These are phyloP conservation scores for Arthrobotrys sinensis DNA, from an alignment of 2,329 filamentous ascomycete genomes.

Conservation along the genomic window DNA sequence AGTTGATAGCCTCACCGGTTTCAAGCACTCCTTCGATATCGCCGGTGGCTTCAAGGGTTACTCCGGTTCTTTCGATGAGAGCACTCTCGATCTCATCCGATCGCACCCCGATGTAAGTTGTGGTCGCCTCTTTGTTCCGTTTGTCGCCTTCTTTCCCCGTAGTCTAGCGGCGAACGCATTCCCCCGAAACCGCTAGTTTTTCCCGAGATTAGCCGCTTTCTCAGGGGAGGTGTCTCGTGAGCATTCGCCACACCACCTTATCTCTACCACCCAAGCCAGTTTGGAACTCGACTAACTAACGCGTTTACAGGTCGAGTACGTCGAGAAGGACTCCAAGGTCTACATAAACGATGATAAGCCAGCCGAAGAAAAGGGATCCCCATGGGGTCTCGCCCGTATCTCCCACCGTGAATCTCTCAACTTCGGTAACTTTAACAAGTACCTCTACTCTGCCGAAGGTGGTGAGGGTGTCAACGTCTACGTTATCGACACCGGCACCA, in stretches of 20 bases:
- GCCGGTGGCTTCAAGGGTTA: conserved; percentile 88
- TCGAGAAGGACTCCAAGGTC: conserved; percentile 94
- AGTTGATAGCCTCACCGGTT: conserved; percentile 75
- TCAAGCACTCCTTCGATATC: conserved; percentile 98
- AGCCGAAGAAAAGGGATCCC: conserved; percentile 88
- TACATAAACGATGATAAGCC: conserved; percentile 77
- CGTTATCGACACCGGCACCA: conserved; percentile 98
- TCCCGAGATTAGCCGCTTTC: conserved; percentile 28
- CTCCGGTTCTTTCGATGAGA: conserved; percentile 94
- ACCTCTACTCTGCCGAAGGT: conserved; percentile 88
- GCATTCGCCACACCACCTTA: conserved; percentile 22
- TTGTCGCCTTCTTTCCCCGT: conserved; percentile 23
- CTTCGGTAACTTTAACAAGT: conserved; percentile 98
- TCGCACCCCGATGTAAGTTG: conserved; percentile 94
- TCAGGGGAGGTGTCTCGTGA: conserved; percentile 36
- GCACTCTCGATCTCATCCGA: conserved; percentile 92
- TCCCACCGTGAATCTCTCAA: conserved; percentile 90
- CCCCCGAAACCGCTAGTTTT: conserved; percentile 14
- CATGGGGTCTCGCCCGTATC: conserved; percentile 99
- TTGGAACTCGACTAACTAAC: conserved; percentile 48
- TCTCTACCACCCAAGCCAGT: not conserved
- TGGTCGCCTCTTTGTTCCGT: not conserved
- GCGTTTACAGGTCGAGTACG: conserved; percentile 84
- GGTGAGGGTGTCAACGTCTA: conserved; percentile 99
- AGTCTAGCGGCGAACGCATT: not conserved